Evolutionary conservation across 2,329 filamentous ascomycete genomes (phyloP).

Genomic region (Zasmidium angulare): DNA sequence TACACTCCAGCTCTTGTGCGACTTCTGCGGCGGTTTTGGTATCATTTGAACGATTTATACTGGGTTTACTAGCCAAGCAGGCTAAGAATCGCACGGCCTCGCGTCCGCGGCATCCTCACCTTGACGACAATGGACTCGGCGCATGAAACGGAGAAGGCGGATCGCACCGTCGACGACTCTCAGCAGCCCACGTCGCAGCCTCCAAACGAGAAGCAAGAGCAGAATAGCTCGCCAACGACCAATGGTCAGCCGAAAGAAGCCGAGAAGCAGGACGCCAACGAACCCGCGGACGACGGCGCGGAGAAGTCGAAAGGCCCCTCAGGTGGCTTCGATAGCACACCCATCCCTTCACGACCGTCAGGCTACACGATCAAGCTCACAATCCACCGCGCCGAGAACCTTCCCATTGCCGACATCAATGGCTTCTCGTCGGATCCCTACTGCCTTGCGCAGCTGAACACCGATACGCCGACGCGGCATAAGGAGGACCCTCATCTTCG

Average conservation of each 20-base stretch:
- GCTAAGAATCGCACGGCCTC: neutral
- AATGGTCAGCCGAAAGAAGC: conserved; percentile 14
- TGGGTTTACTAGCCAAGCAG: no score
- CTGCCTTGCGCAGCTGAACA: conserved; percentile 71
- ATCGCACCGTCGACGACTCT: neutral
- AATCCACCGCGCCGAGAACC: conserved; percentile 76
- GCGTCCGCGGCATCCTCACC: neutral
- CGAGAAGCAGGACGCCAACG: conserved; percentile 19
- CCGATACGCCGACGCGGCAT: conserved; percentile 70
- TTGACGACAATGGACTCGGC: neutral
- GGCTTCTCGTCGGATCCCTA: conserved; percentile 81
- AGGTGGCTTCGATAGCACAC: conserved; percentile 78
- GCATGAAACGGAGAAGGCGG: neutral
- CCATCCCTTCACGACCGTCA: conserved; percentile 65
- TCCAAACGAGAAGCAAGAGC: conserved; percentile 4
- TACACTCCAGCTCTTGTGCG: no score
- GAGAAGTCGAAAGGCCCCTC: conserved; percentile 49
- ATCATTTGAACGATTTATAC: no score
- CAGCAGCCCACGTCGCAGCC: neutral
- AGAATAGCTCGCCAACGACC: conserved; percentile 4
- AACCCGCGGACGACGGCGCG: conserved; percentile 9
- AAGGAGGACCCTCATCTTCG: conserved; percentile 79
- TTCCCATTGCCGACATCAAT: conserved; percentile 78
- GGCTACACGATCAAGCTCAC: conserved; percentile 85
- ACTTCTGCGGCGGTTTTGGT: no score